Conservation (phyloP, 768 basidiomycete species). For the Mycena epipterygia region DNA sequence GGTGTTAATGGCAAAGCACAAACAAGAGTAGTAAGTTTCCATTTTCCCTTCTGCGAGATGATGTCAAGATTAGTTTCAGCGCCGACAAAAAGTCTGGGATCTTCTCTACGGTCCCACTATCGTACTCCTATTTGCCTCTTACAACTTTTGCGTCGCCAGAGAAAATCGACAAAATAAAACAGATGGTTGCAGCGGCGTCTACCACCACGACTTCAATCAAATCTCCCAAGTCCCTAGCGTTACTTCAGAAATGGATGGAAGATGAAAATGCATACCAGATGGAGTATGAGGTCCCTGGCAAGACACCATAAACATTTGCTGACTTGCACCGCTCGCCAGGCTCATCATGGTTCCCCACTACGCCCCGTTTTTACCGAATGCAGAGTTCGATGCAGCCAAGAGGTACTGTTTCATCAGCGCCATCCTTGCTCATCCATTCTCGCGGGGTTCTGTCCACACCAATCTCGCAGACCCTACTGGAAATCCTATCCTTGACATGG, state of each 20-base stretch:
- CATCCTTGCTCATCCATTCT: constrained; percentile 13
- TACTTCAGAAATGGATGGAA: constrained; percentile 15
- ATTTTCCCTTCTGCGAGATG: neutral
- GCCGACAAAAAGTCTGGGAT: constrained; percentile 10
- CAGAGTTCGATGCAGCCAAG: neutral
- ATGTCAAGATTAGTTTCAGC: neutral
- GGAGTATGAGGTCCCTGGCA: neutral
- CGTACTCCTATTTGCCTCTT: constrained; percentile 16
- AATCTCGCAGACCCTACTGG: neutral
- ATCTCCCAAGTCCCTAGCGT: neutral
- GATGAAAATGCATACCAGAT: constrained; percentile 15
- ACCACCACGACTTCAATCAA: neutral
- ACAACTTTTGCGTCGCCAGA: neutral
- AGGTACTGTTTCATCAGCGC: neutral
- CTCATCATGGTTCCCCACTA: constrained; percentile 28
- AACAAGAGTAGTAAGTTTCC: constrained; percentile 9
- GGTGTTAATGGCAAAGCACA: neutral
- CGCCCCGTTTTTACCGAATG: constrained; percentile 16
- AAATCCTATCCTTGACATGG: constrained; percentile 12
- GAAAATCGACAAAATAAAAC: constrained; percentile 4
- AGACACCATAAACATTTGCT: neutral
- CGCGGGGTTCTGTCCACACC: constrained; percentile 23
- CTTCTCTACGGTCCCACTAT: constrained; percentile 14
- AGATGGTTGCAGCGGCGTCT: constrained; percentile 7
- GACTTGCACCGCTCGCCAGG: neutral